Base-by-base conservation (phyloP, 306 rosid species). In the Inga oerstediana region DNA sequence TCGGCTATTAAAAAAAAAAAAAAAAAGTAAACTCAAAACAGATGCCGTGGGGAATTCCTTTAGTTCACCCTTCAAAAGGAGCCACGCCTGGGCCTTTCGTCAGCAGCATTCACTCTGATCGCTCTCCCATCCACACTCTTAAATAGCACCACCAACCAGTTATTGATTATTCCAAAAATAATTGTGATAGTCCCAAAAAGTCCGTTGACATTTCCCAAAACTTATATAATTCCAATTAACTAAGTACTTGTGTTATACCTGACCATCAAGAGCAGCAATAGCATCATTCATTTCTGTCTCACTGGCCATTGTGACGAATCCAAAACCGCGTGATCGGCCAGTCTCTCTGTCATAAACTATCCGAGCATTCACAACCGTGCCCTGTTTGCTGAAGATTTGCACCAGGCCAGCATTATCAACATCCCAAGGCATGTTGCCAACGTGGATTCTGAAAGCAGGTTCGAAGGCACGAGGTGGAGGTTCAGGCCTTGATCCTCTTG, bases 241-340 rank as follows among this genome's bases (percentile, higher is more conserved):
- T 48, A 39, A 65, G 66, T 27, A 74, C 32, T 61, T 72, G 22
- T 61, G n/a, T 58, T 12, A 59, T 94, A 96, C 99, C 99, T 92
- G 97, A 81, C 99, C 99, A 83, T 96, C 98, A 46, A 96, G 90
- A 64, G 97, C 99, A 81, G 92, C 93, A 86, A 96, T 91, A 83
- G 98, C 98, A 72, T 88, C 94, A 79, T 92, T 91, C 94, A 89
- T 84, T 62, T 90, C 99, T 43, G 86, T 70, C 80, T 92, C 99
- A 70, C 81, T 85, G 71, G 94, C 67, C 97, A 96, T 89, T 68
- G 92, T 87, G 61, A 96, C 99, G 81, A 96, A 94, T 82, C 97
- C 99, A 87, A 96, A 96, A 56, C 99, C 99, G 45, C 99, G 99
- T 8, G 99, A 96, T 62, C 99, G 93, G 75, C 98, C 94, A 15